Conservation (phyloP, 2,329 filamentous ascomycete genomes). For the Colletotrichum tofieldiae region DNA sequence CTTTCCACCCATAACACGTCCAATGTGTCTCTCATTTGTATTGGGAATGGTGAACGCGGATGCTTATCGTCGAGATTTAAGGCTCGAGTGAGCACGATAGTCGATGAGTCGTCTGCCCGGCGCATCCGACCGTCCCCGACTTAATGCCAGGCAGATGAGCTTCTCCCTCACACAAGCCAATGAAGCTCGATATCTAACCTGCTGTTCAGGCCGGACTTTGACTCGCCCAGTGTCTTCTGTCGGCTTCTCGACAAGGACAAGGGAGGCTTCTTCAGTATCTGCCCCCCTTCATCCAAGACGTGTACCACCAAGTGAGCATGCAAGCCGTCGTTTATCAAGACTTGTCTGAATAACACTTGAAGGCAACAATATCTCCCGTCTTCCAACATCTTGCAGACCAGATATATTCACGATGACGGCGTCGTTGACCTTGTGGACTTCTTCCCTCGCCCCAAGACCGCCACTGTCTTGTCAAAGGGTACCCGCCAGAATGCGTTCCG, state of each 20-base stretch:
- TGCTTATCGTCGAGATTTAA: background rate
- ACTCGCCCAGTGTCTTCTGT: conserved; percentile 83
- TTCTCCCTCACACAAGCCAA: no score
- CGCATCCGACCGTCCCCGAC: background rate
- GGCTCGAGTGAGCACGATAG: no score
- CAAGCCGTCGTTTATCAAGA: background rate
- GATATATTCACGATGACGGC: conserved; percentile 83
- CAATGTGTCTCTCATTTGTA: background rate
- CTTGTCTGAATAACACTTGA: background rate
- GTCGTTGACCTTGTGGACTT: conserved; percentile 83
- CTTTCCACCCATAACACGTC: background rate
- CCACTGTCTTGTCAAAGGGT: conserved; percentile 63
- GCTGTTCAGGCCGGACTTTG: conserved; percentile 78
- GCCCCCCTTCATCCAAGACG: conserved; percentile 64
- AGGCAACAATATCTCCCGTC: conserved; percentile 81
- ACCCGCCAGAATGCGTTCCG: conserved; percentile 67
- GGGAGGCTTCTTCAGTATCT: conserved; percentile 81
- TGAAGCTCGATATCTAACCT: conserved; percentile 14
- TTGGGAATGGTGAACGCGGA: background rate
- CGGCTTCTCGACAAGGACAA: conserved; percentile 82
- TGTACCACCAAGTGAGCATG: conserved; percentile 73
- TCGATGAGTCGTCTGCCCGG: background rate
- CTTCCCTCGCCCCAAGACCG: conserved; percentile 78
- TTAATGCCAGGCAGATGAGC: background rate
- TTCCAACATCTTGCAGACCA: conserved; percentile 82